These are phyloP conservation scores for Xanthoparmelia taractica DNA, from an alignment of 495 filamentous ascomycete genomes.

Conservation along the genomic window DNA sequence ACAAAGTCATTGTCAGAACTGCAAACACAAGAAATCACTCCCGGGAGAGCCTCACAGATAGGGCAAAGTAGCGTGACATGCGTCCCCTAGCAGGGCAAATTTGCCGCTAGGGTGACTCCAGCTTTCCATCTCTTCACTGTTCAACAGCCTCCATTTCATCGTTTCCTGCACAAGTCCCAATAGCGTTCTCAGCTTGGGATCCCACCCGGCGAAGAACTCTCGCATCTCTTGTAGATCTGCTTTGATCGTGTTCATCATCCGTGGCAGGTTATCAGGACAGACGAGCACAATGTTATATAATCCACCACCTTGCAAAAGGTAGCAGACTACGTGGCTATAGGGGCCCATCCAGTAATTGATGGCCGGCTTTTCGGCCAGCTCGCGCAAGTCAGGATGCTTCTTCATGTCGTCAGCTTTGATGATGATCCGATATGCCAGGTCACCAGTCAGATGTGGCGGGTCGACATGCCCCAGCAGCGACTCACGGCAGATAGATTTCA, in stretches of 20 bases:
- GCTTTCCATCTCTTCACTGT: slow-evolving; percentile 32
- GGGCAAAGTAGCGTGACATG: slow-evolving; percentile 61
- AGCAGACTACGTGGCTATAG: slow-evolving; percentile 48
- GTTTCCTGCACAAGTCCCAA: slow-evolving; percentile 44
- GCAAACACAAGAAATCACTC: not conserved
- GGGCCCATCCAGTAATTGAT: slow-evolving; percentile 42
- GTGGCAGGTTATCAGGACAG: slow-evolving; percentile 60
- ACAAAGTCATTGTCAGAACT: not conserved
- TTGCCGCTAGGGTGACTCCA: slow-evolving; percentile 45
- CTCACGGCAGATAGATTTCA: slow-evolving; percentile 44
- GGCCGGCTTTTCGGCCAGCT: slow-evolving; percentile 25
- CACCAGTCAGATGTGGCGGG: slow-evolving; percentile 47
- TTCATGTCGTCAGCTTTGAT: slow-evolving; percentile 44
- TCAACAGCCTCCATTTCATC: slow-evolving; percentile 44
- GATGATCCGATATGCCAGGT: slow-evolving; percentile 54
- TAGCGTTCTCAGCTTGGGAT: slow-evolving; percentile 43
- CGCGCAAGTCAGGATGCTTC: slow-evolving; percentile 37
- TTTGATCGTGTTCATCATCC: slow-evolving; percentile 44
- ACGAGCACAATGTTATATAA: slow-evolving; percentile 57
- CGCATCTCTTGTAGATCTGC: slow-evolving; percentile 62
- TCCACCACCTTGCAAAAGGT: slow-evolving; percentile 43
- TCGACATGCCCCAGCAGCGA: slow-evolving; percentile 37
- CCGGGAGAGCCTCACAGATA: slow-evolving; percentile 34
- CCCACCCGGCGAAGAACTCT: slow-evolving; percentile 50
- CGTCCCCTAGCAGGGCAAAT: slow-evolving; percentile 59